Evolutionary conservation across 768 basidiomycete genomes (phyloP).

Genomic region (Trametes cingulata): DNA sequence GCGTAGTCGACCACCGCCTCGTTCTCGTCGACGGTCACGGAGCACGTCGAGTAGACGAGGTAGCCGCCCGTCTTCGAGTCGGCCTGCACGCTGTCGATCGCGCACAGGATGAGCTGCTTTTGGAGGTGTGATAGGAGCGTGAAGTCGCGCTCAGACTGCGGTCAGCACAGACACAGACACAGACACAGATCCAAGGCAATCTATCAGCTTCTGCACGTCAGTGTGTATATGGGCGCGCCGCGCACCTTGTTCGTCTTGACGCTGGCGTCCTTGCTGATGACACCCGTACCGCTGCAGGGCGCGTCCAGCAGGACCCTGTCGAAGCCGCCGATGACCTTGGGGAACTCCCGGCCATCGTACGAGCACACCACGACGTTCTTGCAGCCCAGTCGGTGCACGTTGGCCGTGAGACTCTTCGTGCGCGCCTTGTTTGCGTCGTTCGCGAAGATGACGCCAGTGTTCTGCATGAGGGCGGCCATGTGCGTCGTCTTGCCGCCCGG

Average conservation of each 20-base stretch:
- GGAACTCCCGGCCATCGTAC: conserved; percentile 96
- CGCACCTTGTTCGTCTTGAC: conserved; percentile 98
- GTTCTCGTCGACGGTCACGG: conserved; percentile 97
- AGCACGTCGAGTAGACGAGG: conserved; percentile 98
- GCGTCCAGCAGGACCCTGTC: conserved; percentile 97
- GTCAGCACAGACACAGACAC: too few species aligned
- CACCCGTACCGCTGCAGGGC: conserved; percentile 97
- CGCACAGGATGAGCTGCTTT: conserved; percentile 97
- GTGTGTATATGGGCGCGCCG: conserved; percentile 15
- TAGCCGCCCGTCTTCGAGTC: conserved; percentile 91
- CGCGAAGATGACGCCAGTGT: conserved; percentile 96
- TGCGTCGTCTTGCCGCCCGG: conserved; percentile 99
- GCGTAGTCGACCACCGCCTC: conserved; percentile 98
- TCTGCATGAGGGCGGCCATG: conserved; percentile 94
- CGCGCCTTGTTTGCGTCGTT: conserved; percentile 95
- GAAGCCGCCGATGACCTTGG: conserved; percentile 98
- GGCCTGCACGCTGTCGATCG: conserved; percentile 92
- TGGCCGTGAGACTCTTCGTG: conserved; percentile 95
- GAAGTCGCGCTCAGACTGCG: conserved; percentile 92
- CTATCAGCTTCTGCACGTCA: not conserved
- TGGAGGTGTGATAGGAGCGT: conserved; percentile 94
- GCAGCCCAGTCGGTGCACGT: conserved; percentile 95
- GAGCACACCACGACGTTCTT: conserved; percentile 98
- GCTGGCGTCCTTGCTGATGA: conserved; percentile 96
- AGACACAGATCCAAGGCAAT: not conserved